Conservation (phyloP, 1,284 basidiomycete genomes). For the Neonothopanus nambi region DNA sequence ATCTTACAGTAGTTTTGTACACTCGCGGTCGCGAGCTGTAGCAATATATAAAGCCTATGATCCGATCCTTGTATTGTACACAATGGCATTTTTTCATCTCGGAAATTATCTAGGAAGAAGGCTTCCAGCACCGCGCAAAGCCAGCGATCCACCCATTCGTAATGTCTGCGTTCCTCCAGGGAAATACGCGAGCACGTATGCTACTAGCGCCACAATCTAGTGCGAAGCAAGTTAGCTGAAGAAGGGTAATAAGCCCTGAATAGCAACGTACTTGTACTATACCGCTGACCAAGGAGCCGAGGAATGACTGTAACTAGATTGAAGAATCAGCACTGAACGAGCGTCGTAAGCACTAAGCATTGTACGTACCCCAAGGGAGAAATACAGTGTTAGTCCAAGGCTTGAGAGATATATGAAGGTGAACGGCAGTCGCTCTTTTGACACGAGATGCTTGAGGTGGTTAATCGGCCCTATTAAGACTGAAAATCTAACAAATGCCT, state of each 20-base stretch:
- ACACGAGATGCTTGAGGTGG: constrained; percentile 87
- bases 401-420: constrained; percentile 82
- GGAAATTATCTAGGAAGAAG: constrained; percentile 79
- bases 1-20: background rate
- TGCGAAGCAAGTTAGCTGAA: background rate
- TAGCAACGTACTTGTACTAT: constrained; percentile 61
- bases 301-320: constrained; percentile 71
- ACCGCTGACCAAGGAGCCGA: constrained; percentile 82
- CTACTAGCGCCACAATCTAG: constrained; percentile 77
- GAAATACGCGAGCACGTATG: constrained; percentile 90
- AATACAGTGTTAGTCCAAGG: constrained; percentile 84
- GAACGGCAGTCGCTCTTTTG: constrained; percentile 86
- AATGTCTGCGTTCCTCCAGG: constrained; percentile 84
- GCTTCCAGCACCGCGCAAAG: constrained; percentile 77
- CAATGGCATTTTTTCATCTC: background rate
- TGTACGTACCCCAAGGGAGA: constrained; percentile 76
- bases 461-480: constrained; percentile 84
- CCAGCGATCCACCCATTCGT: constrained; percentile 80
- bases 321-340: background rate
- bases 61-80: background rate
- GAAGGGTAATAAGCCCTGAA: background rate
- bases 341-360: background rate
- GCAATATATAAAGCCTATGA: background rate
- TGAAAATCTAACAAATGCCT: constrained; percentile 66
- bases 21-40: background rate